These are phyloP conservation scores for Lentinus polychrous DNA, from an alignment of 1,284 basidiomycete species.

Conservation along the genomic window DNA sequence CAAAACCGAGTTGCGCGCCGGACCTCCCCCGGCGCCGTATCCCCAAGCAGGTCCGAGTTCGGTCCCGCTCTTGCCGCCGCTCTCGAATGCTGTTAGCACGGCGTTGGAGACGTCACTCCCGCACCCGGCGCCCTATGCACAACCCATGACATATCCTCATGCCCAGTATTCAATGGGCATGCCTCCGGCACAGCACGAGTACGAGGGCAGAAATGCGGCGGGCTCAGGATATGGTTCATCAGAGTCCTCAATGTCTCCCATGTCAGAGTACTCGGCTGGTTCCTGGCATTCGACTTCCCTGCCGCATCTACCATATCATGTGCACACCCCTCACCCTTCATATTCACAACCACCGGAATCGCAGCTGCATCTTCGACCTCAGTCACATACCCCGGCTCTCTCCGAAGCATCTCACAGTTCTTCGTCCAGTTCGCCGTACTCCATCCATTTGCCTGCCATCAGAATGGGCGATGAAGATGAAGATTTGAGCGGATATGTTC, in stretches of 20 bases:
- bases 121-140: no score
- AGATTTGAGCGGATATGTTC: slow-evolving; percentile 4
- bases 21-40: no score
- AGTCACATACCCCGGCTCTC: slow-evolving; percentile 1
- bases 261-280: background rate
- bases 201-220: background rate
- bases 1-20: no score
- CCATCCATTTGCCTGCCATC: background rate
- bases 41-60: no score
- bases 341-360: background rate
- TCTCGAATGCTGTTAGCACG: no score
- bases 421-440: slow-evolving; percentile 1
- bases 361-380: background rate
- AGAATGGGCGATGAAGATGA: slow-evolving; percentile 5
- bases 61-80: no score
- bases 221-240: slow-evolving; percentile 4
- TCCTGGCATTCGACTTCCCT: background rate
- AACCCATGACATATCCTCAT: no score
- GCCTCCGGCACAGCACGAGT: no score
- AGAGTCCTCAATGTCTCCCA: background rate
- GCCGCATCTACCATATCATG: background rate
- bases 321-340: background rate
- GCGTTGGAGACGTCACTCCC: no score
- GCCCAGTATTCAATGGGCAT: no score
- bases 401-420: slow-evolving; percentile 3